A percentile compares a stretch with the other conserved stretches of the same genome.
Evolutionary conservation across 1,284 basidiomycete species (phyloP).

Genomic region (Malassezia cuniculi): DNA sequence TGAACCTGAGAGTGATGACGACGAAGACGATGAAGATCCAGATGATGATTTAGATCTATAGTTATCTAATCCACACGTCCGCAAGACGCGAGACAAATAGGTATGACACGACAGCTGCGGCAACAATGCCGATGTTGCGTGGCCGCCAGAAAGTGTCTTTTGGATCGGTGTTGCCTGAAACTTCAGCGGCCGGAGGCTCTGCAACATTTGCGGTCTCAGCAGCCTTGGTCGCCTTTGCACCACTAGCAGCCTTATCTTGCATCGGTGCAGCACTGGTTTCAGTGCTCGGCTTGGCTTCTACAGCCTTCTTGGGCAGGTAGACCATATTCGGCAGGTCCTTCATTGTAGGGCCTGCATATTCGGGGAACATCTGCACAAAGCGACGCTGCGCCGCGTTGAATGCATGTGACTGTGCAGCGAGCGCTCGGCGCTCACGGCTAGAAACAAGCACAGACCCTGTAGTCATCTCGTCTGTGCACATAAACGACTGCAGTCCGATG

Average conservation of each 20-base stretch:
- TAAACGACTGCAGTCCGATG: slow-evolving; percentile 86
- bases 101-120: too few relatives aligned
- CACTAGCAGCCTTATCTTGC: too few relatives aligned
- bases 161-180: too few relatives aligned
- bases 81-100: too few relatives aligned
- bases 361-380: slow-evolving; percentile 50
- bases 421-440: slow-evolving; percentile 62
- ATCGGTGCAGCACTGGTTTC: too few relatives aligned
- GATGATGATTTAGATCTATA: slow-evolving; percentile 37
- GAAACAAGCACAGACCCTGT: slow-evolving; percentile 74
- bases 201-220: too few relatives aligned
- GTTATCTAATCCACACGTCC: too few relatives aligned
- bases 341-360: slow-evolving; percentile 18
- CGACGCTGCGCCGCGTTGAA: slow-evolving; percentile 70
- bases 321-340: slow-evolving; percentile 40
- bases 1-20: slow-evolving; percentile 36
- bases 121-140: too few relatives aligned
- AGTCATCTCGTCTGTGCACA: slow-evolving; percentile 92
- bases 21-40: slow-evolving; percentile 40
- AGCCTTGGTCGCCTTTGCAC: too few relatives aligned
- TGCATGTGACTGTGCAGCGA: slow-evolving; percentile 65
- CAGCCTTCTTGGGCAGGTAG: not conserved
- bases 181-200: too few relatives aligned
- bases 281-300: not conserved
- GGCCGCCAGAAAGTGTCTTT: too few relatives aligned